Percentiles rank a stretch among this genome's conserved stretches.
phyloP scores from a whole-genome alignment of 225 moss, liverwort and hornwort species.

The Rhytidiadelphus loreus region DNA sequence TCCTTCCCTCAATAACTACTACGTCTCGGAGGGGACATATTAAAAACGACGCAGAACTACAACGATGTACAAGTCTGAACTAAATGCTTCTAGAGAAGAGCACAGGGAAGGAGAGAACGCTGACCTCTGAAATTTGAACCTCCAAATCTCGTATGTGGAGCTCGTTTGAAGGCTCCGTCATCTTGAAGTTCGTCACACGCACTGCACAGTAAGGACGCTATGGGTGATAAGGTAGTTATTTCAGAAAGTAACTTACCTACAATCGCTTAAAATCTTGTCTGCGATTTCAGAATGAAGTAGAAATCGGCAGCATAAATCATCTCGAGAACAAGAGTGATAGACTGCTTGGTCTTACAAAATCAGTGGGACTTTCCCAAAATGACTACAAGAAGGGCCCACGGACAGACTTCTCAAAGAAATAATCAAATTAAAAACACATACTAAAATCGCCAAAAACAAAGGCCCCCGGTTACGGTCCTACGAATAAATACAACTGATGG shows the following conservation, averaged over 20 bases:
- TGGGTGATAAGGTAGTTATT: not conserved
- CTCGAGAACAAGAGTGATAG: not conserved
- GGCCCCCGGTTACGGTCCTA: not conserved
- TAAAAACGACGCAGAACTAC: not conserved
- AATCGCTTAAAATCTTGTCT: not conserved
- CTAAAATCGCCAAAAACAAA: not conserved
- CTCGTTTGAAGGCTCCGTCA: constrained; percentile 85
- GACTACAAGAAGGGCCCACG: not conserved
- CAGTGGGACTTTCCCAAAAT: not conserved
- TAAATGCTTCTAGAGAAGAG: not conserved
- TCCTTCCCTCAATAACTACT: not conserved
- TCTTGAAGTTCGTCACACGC: constrained; percentile 20
- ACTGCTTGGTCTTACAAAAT: not conserved
- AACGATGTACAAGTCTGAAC: not conserved
- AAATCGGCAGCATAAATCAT: not conserved
- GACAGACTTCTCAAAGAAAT: not conserved
- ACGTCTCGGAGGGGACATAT: not conserved
- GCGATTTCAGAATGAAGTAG: not conserved
- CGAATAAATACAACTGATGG: not conserved
- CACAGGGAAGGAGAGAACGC: not conserved
- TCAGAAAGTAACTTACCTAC: not conserved
- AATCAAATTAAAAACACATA: not conserved
- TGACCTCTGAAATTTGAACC: constrained; percentile 77
- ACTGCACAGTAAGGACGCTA: constrained; percentile 9
- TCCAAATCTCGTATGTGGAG: constrained; percentile 69